phyloP scores from a whole-genome alignment of 257 asterid genomes.

The Linaria vulgaris region DNA sequence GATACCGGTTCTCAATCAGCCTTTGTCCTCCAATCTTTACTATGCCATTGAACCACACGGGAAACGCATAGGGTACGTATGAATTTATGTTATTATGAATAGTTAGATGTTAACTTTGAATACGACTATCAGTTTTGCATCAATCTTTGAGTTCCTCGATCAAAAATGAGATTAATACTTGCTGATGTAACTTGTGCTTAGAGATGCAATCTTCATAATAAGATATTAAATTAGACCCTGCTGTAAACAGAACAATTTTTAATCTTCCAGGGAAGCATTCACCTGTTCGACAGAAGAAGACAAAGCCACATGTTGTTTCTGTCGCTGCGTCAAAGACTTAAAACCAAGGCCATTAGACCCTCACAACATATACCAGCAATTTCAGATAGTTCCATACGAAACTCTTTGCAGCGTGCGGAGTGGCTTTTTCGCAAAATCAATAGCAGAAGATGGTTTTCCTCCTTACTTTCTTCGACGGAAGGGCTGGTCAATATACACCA shows the following conservation, averaged over 20 bases:
- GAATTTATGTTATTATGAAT: background rate
- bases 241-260: too few relatives aligned
- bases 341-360: constrained; percentile 57
- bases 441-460: constrained; percentile 44
- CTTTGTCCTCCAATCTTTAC: constrained; percentile 52
- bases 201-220: too few relatives aligned
- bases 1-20: constrained; percentile 53
- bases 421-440: constrained; percentile 29
- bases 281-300: constrained; percentile 67
- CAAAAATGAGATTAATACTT: too few relatives aligned
- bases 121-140: too few relatives aligned
- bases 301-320: constrained; percentile 44
- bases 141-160: too few relatives aligned
- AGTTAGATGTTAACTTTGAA: too few relatives aligned
- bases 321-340: constrained; percentile 41
- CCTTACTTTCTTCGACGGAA: constrained; percentile 36
- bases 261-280: constrained; percentile 47
- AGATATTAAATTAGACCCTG: too few relatives aligned
- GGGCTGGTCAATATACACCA: constrained; percentile 41
- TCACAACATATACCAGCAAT: constrained; percentile 45
- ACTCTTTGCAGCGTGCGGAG: constrained; percentile 14
- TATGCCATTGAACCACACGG: constrained; percentile 51
- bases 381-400: constrained; percentile 25
- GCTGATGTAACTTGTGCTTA: too few relatives aligned
- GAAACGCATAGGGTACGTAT: constrained; percentile 53